Evolutionary conservation across 352 stramenopile species (phyloP).

Genomic region (Phytophthora tubulina): DNA sequence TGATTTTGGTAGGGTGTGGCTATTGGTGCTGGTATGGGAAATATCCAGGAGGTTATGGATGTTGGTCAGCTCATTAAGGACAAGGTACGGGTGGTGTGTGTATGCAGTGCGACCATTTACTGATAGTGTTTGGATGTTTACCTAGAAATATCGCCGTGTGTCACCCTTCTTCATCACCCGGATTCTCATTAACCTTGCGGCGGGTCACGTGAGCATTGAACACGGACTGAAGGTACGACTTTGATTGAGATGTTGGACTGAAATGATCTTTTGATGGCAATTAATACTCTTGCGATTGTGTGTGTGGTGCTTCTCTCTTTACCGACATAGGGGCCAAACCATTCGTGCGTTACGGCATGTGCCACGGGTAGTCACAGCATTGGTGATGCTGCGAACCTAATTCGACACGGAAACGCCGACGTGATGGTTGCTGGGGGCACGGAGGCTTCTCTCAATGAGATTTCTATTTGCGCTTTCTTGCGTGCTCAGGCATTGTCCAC

Average conservation of each 20-base stretch:
- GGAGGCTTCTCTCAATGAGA: constrained; percentile 95
- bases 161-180: constrained; percentile 95
- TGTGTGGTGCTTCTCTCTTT: not conserved
- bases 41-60: constrained; percentile 89
- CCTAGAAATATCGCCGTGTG: constrained; percentile 88
- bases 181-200: constrained; percentile 94
- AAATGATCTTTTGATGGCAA: not conserved
- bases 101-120: not conserved
- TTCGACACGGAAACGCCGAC: constrained; percentile 90
- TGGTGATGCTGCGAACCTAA: constrained; percentile 94
- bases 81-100: constrained; percentile 51
- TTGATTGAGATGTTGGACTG: not conserved
- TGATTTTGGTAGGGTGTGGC: constrained; percentile 68
- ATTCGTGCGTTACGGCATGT: constrained; percentile 97
- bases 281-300: not conserved
- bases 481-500: constrained; percentile 95
- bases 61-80: constrained; percentile 68
- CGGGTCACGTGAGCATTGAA: constrained; percentile 92
- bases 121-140: constrained; percentile 4
- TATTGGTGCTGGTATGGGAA: constrained; percentile 87
- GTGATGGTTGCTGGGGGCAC: constrained; percentile 97
- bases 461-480: constrained; percentile 95
- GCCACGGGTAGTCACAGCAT: constrained; percentile 97
- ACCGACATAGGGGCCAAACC: constrained; percentile 92
- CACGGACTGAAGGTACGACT: constrained; percentile 84